Base-by-base conservation (phyloP, 2,329 filamentous ascomycete species). In the Penicillium sclerotigenum region DNA sequence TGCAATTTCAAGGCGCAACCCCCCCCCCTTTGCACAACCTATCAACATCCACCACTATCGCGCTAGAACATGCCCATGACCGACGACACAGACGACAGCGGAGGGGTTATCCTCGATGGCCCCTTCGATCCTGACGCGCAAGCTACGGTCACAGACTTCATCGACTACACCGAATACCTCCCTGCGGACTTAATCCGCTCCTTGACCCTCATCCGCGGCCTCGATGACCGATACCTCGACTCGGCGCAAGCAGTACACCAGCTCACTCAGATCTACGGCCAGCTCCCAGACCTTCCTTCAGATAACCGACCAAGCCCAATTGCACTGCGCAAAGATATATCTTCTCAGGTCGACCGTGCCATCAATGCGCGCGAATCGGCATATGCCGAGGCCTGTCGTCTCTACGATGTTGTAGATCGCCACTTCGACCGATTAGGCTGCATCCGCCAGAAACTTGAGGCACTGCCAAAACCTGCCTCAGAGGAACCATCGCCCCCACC, bases 81-180 rank as follows among this genome's bases (percentile, higher is more conserved):
- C 45, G 73, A 76, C 53, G 72, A 73, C 50, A 71, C 71, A 36
- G 74, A 75, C 60, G 73, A 76, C 47, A 71, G 73, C 53, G 73
- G 74, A 36, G 75, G 73, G 56, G 68, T 79, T 51, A 73, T 77
- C 38, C 64, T 76, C n/a, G 75, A 80, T 60, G 75, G 77, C 24
- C 77, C 80, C 50, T 78, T 80, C 52, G 84, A 87, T 67, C 84
- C 85, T 33, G 85, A 87, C 66, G 82, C 84, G 54, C 83, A 87
- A 68, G 82, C 83, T 33, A 86, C 84, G 26, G 82, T 87, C 43
- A 86, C 83, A 61, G 85, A 87, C 70, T 87, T 85, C 71, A 81
- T 87, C 56, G 84, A 87, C 71, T 87, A 87, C 73, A 87, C 85
- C 59, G 85, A 87, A 73, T 86, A 85, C 76, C 85, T 86, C 55